Percentiles rank a stretch among this genome's conserved stretches.
Conservation (phyloP, 2,329 filamentous ascomycete genomes). For the Magnaporthiopsis incrustans region DNA sequence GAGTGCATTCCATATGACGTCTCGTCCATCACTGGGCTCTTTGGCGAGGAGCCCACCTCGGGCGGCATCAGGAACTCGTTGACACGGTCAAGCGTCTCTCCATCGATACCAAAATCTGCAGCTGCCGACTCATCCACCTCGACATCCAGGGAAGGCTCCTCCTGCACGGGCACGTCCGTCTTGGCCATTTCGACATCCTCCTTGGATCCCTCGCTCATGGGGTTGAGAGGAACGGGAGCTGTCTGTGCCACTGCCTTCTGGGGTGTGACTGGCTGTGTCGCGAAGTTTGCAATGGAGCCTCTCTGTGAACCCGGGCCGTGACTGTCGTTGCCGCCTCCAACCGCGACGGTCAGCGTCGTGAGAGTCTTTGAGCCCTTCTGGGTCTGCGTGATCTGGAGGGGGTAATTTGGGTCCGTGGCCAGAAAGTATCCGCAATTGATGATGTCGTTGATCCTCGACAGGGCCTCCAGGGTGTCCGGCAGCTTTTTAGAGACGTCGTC, state of each 20-base stretch:
- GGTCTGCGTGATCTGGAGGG: slow-evolving; percentile 10
- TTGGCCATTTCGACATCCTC: neutral
- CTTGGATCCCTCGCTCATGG: neutral
- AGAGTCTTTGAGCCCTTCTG: slow-evolving; percentile 9
- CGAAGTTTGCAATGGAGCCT: neutral
- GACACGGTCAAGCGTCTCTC: slow-evolving; percentile 39
- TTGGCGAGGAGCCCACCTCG: slow-evolving; percentile 18
- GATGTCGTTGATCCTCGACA: slow-evolving; percentile 16
- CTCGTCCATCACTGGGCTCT: slow-evolving; percentile 21
- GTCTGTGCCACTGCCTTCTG: neutral
- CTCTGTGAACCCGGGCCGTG: neutral
- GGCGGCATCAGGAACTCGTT: slow-evolving; percentile 39
- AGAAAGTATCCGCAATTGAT: slow-evolving; percentile 15
- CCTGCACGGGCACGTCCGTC: neutral
- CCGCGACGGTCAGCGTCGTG: slow-evolving; percentile 10
- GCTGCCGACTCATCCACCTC: neutral
- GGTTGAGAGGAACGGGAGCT: neutral
- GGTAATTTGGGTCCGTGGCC: slow-evolving; percentile 11
- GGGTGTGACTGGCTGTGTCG: neutral
- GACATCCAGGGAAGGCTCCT: neutral
- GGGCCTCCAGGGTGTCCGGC: slow-evolving; percentile 10
- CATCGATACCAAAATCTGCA: slow-evolving; percentile 19
- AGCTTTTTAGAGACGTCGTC: slow-evolving; percentile 11
- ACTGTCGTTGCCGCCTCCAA: neutral
- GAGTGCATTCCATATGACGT: slow-evolving; percentile 50